Conservation (phyloP, 2,329 filamentous ascomycete species). For the Cytospora paraplurivora region DNA sequence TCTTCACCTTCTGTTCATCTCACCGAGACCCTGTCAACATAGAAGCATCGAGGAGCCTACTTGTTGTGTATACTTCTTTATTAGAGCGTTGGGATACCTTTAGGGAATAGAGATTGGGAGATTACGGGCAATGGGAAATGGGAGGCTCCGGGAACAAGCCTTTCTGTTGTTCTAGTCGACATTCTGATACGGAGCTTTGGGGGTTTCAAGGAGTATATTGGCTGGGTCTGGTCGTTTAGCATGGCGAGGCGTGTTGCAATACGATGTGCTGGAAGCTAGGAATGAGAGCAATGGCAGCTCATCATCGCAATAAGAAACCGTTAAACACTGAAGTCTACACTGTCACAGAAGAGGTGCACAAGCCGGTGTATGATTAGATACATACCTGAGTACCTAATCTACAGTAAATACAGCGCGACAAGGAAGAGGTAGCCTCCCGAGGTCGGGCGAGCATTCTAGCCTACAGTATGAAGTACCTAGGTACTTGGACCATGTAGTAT, state of each 20-base stretch:
- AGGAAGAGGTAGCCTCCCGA: no score
- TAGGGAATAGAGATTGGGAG: background rate
- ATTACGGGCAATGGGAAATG: background rate
- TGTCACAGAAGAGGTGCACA: no score
- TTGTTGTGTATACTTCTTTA: background rate
- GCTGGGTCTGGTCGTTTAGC: conserved; percentile 1
- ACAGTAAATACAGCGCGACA: no score
- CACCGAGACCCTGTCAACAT: background rate
- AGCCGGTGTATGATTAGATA: background rate
- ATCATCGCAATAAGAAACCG: no score
- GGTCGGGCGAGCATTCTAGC: no score
- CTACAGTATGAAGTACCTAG: background rate
- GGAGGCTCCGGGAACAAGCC: conserved; percentile 8
- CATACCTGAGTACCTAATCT: no score
- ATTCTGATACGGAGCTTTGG: conserved; percentile 11
- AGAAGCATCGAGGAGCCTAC: background rate
- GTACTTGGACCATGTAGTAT: no score
- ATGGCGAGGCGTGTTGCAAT: background rate
- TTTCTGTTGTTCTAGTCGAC: background rate
- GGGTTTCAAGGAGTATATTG: conserved; percentile 6
- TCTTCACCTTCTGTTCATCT: no score
- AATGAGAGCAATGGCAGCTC: background rate
- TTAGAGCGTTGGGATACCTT: conserved; percentile 3
- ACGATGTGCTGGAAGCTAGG: background rate
- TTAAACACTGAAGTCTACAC: no score